phyloP scores from a whole-genome alignment of 768 basidiomycete species.

The Rhizopogon rudus region DNA sequence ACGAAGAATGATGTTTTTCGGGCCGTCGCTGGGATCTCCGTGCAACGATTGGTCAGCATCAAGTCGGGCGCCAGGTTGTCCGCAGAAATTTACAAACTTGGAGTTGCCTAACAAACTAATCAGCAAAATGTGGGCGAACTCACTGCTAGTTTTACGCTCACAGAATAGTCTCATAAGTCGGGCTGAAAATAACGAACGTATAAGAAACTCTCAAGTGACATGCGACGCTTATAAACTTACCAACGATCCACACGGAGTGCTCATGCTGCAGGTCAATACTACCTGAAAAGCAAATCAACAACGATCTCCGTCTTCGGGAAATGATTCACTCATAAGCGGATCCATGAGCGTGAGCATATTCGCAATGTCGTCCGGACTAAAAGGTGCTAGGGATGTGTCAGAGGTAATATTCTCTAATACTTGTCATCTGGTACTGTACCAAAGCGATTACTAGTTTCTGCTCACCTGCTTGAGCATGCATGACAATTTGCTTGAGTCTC shows the following conservation, averaged over 20 bases:
- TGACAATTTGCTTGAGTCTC: slow-evolving; percentile 2
- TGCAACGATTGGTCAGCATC: slow-evolving; percentile 20
- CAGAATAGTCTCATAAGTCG: slow-evolving; percentile 39
- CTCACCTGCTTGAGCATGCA: slow-evolving; percentile 4
- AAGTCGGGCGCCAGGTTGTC: slow-evolving; percentile 32
- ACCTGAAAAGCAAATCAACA: background rate
- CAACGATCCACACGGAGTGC: slow-evolving; percentile 1
- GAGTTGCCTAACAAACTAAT: slow-evolving; percentile 13
- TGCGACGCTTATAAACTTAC: background rate
- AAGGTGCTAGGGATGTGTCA: slow-evolving; percentile 31
- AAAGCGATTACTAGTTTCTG: background rate
- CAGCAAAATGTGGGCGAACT: background rate
- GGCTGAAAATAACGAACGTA: slow-evolving; percentile 17
- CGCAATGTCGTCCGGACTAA: slow-evolving; percentile 28
- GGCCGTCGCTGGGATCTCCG: background rate
- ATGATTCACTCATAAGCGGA: slow-evolving; percentile 26
- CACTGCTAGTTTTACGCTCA: slow-evolving; percentile 11
- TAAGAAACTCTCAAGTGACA: background rate
- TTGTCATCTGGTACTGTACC: background rate
- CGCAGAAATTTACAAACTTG: slow-evolving; percentile 31
- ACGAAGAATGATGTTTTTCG: slow-evolving; percentile 30
- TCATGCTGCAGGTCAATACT: background rate
- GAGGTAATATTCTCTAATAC: slow-evolving; percentile 34
- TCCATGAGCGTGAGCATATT: slow-evolving; percentile 28
- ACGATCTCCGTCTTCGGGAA: too few relatives aligned